Evolutionary conservation across 176 grass and related monocot species (phyloP), one percentile per base, ranked within the genome.

Genomic region (Melocanna baccifera): DNA sequence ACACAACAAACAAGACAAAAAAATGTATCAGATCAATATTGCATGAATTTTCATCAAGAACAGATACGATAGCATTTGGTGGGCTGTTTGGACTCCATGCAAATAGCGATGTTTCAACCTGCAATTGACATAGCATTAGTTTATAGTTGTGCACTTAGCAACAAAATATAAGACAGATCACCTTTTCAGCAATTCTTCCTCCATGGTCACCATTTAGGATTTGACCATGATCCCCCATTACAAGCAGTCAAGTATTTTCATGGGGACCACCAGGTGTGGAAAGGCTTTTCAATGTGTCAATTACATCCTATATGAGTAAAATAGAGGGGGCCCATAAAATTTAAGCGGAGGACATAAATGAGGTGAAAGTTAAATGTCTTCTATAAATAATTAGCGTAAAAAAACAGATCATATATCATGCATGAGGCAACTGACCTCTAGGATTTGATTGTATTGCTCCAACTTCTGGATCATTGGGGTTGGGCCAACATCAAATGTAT

Each of bases 211-310:
- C 96, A 86, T 98, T 98, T 85, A 91, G 81, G 68, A 93, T 98
- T 92, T 98, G 96, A 29, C 93, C 96, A 85, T 98, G 96, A 86
- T 98, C 93, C 5, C 96, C 96, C 96, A 98, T 98, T 56, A 98
- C 93, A 77, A 95, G 63, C 85, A 98, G 96, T 42, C 92, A 93
- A 77, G 91, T 94, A 55, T 95, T 93, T 88, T 94, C 93, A 89
- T 95, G 93, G 85, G 85, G 87, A 62, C 85, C 88, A 79, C 93
- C 87, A 86, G 71, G 73, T 86, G 53, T 87, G 61, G 90, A 94
- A 68, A 93, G 56, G 58, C 29, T 95, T 85, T 84, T 98, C 80
- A 98, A 86, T 6, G 89, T 87, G 39, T 84, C 80, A 78, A 93
- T 83, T 55, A 98, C 91, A 92, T 90, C 82, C 96, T 98, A 52